Evolutionary conservation across 768 basidiomycete species (phyloP), one percentile per base, ranked within the genome.

Genomic region (Lactarius psammicola): DNA sequence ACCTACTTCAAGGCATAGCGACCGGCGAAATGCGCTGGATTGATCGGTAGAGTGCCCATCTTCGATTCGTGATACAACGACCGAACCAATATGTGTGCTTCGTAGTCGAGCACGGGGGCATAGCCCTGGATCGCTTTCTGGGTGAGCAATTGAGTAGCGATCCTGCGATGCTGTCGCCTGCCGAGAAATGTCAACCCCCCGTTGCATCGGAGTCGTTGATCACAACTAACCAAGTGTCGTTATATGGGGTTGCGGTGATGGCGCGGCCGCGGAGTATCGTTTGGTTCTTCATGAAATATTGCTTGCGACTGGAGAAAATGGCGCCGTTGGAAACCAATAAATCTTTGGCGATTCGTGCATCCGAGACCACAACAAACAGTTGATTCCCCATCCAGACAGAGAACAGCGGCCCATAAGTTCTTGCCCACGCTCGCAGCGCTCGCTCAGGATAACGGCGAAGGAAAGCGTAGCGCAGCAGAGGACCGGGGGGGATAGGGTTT

Each of bases 371-470:
- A 57, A 83, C 76, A 68, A 82, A 80, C 23, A 81, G 78, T 65
- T 81, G 81, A 65, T 80, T 77, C 20, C 82, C 82, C 26, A 83
- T 75, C 76, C 76, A 80, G 59, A 83, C 64, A 8, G 81, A 82
- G 67, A 78, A 82, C 13, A 83, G 62, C 0, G 79, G 72, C 0
- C 82, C 82, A 62, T 76, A 82, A 61, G 76, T 75, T 62, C 77
- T 77, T 1, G 78, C 75, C 81, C 81, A 82, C 40, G 70, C 63
- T 60, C 79, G 75, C 18, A 82, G 74, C 1, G 75, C 76, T 31
- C 78, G 74, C 70, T 82, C 82, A 4, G 82, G 80, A 44, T 79
- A 81, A 17, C 74, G 63, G 5, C 77, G 77, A 26, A 81, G 74
- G 71, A 77, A 80, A 7, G 77, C 76, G 58, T 78, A 79, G 10